phyloP scores from a whole-genome alignment of 176 grass and related monocot genomes.

The Triticum aestivum region DNA sequence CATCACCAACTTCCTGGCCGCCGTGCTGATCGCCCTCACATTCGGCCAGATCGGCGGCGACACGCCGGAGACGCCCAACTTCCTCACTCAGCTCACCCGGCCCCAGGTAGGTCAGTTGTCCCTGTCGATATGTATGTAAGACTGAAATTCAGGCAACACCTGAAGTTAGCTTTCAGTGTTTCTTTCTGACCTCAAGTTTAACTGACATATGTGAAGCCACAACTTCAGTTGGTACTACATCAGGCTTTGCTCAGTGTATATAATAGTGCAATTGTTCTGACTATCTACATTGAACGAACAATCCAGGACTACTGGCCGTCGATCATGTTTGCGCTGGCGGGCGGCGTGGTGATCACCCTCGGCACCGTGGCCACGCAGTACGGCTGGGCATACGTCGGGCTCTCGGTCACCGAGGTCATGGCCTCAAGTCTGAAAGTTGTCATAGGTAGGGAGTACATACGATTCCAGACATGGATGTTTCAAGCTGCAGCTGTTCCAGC shows the following conservation, averaged over 20 bases:
- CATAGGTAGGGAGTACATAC: slow-evolving; percentile 60
- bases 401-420: slow-evolving; percentile 91
- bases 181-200: not conserved
- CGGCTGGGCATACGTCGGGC: slow-evolving; percentile 83
- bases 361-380: slow-evolving; percentile 95
- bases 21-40: slow-evolving; percentile 68
- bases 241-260: not conserved
- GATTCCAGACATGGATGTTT: not conserved
- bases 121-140: not conserved
- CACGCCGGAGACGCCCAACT: slow-evolving; percentile 68
- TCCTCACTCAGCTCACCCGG: slow-evolving; percentile 82
- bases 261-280: not conserved
- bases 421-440: slow-evolving; percentile 87
- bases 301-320: slow-evolving; percentile 81
- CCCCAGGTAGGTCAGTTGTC: not conserved
- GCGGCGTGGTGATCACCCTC: slow-evolving; percentile 75
- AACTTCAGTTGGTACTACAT: not conserved
- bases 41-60: slow-evolving; percentile 70
- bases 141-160: not conserved
- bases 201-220: not conserved
- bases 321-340: slow-evolving; percentile 67
- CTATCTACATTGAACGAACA: not conserved
- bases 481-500: not conserved
- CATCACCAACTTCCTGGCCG: slow-evolving; percentile 79
- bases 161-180: not conserved